Conservation (phyloP, 208 protist species). For the Acanthamoeba sp. region DNA sequence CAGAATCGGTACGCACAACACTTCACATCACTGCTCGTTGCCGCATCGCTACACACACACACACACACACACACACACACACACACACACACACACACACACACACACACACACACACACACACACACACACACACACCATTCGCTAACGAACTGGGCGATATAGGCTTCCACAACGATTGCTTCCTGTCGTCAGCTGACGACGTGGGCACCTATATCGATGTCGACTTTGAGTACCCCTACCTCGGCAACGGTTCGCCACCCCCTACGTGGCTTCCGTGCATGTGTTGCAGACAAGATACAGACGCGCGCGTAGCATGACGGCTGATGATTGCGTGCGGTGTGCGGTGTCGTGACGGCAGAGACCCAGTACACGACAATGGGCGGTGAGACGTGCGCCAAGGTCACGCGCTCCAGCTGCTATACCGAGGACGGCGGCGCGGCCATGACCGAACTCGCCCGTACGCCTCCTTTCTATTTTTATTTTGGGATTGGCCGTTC, state of each 20-base stretch:
- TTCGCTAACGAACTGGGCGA: no score
- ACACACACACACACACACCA: no score
- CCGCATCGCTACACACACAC: no score
- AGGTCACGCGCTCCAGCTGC: background rate
- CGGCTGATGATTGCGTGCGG: no score
- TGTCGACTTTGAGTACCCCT: background rate
- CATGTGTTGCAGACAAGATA: background rate
- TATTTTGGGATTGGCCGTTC: no score
- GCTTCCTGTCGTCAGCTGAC: background rate
- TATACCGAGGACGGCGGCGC: background rate
- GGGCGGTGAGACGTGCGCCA: background rate
- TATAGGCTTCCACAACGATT: constrained; percentile 15
- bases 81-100: no score
- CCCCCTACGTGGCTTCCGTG: background rate
- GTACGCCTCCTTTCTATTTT: background rate
- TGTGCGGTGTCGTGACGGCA: background rate
- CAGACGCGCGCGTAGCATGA: no score
- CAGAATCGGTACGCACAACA: background rate
- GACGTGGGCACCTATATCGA: background rate
- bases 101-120: no score
- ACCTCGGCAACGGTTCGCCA: background rate
- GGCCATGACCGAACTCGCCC: background rate
- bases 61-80: no score
- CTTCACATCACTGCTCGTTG: background rate
- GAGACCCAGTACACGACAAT: background rate